Evolutionary conservation across 306 rosid genomes (phyloP), one percentile per base, ranked within the genome.

Genomic region (Prosopis cineraria): DNA sequence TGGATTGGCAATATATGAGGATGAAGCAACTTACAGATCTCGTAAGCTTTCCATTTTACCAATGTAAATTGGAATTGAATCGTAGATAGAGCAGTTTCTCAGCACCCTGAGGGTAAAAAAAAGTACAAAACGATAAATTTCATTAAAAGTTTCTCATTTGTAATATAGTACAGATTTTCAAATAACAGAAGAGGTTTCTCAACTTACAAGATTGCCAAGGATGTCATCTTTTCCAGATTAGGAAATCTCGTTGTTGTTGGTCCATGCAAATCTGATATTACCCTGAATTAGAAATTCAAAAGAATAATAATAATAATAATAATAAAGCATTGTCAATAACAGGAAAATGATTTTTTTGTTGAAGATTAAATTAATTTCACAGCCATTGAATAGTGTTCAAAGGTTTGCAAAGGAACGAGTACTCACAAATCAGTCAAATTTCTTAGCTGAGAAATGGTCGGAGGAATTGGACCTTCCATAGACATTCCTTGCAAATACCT

Each of bases 81-180:
- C 93, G 2, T 30, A 70, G 64, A 93, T 88, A 62, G 87, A 84
- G 90, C 98, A 93, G n/a, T n/a, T n/a, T n/a, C n/a, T n/a, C n/a
- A n/a, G n/a, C n/a, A n/a, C n/a, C n/a, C n/a, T n/a, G n/a, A n/a
- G n/a, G n/a, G n/a, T n/a, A n/a, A n/a, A n/a, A n/a, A n/a, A n/a
- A n/a, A n/a, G n/a, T n/a, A n/a, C n/a, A n/a, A n/a, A n/a, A n/a
- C n/a, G n/a, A n/a, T n/a, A n/a, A n/a, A n/a, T n/a, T n/a, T n/a
- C 25, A 63, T 14, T n/a, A 14, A 73, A 9, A 4, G n/a, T n/a
- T n/a, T n/a, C n/a, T n/a, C n/a, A n/a, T n/a, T n/a, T n/a, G n/a
- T n/a, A n/a, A n/a, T n/a, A 33, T 33, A n/a, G 39, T 34, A 7
- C 3, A 52, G 53, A 27, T 20, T 29, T 39, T 59, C 33, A 73